A percentile compares a stretch with the other conserved stretches of the same genome.
Conservation (phyloP, 768 basidiomycete species). For the Mycena indigotica region DNA sequence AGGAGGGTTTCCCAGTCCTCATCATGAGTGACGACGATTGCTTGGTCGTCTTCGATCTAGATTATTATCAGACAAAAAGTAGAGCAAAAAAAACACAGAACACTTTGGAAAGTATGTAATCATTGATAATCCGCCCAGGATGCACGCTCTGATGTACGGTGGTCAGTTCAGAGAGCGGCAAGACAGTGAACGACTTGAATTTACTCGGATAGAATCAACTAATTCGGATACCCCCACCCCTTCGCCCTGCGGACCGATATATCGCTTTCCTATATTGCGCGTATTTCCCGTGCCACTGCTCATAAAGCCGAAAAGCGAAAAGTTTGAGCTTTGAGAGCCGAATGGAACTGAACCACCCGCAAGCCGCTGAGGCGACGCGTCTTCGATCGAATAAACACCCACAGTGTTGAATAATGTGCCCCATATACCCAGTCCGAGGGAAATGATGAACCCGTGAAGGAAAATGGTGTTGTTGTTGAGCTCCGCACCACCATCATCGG, state of each 20-base stretch:
- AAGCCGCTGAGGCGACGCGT: background rate
- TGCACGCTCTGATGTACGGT: background rate
- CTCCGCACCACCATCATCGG: background rate
- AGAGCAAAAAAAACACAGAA: background rate
- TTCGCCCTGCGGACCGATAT: background rate
- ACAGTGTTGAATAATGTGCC: slow-evolving; percentile 1
- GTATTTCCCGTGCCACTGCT: background rate
- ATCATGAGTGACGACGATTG: slow-evolving; percentile 8
- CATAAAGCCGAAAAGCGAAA: slow-evolving; percentile 2
- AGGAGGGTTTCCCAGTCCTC: slow-evolving; percentile 14
- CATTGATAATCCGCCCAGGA: slow-evolving; percentile 4
- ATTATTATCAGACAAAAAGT: background rate
- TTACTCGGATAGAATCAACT: background rate
- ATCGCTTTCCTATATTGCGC: background rate
- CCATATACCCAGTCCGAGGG: slow-evolving; percentile 10
- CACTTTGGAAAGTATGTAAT: slow-evolving; percentile 5
- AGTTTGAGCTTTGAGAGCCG: background rate
- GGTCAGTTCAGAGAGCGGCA: background rate
- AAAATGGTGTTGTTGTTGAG: slow-evolving; percentile 4
- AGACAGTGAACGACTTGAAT: background rate
- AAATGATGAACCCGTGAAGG: slow-evolving; percentile 3
- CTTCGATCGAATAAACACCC: background rate
- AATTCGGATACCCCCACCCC: background rate
- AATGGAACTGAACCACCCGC: slow-evolving; percentile 2
- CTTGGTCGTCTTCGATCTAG: background rate